Evolutionary conservation across 352 stramenopile genomes (phyloP).

Genomic region (Phytophthora syringae): DNA sequence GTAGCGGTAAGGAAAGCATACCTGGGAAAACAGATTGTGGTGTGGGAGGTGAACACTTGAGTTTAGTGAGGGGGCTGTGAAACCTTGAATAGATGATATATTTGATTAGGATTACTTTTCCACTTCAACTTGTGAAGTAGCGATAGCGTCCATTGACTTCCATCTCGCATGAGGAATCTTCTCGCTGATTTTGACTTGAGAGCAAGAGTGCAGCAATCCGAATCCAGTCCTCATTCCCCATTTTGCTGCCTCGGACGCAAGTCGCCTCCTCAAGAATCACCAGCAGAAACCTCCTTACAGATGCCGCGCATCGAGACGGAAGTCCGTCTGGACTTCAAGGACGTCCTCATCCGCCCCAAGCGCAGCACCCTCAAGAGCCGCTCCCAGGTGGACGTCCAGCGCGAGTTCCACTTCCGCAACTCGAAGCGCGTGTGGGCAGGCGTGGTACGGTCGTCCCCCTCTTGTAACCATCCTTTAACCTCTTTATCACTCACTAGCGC

Average conservation of each 20-base stretch:
- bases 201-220: not conserved
- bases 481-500: not conserved
- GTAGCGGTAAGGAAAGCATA: too few relatives aligned
- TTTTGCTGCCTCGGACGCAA: constrained; percentile 43
- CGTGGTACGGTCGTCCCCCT: constrained; percentile 47
- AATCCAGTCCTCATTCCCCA: constrained; percentile 32
- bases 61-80: too few relatives aligned
- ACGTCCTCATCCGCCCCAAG: constrained; percentile 95
- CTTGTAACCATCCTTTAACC: not conserved
- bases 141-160: too few relatives aligned
- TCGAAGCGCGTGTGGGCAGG: constrained; percentile 78
- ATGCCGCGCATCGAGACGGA: constrained; percentile 93
- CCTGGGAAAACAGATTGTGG: too few relatives aligned
- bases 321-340: constrained; percentile 93
- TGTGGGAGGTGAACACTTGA: too few relatives aligned
- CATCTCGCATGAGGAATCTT: too few relatives aligned
- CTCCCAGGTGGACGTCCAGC: constrained; percentile 79
- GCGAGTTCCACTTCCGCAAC: constrained; percentile 79
- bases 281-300: constrained; percentile 14
- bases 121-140: too few relatives aligned
- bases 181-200: constrained; percentile 33
- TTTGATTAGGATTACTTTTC: too few relatives aligned
- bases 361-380: constrained; percentile 91
- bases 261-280: constrained; percentile 16
- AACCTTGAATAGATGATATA: too few relatives aligned